Evolutionary conservation across 176 grass and related monocot genomes (phyloP), one percentile per base, ranked within the genome.

Genomic region (Metroxylon sagu): DNA sequence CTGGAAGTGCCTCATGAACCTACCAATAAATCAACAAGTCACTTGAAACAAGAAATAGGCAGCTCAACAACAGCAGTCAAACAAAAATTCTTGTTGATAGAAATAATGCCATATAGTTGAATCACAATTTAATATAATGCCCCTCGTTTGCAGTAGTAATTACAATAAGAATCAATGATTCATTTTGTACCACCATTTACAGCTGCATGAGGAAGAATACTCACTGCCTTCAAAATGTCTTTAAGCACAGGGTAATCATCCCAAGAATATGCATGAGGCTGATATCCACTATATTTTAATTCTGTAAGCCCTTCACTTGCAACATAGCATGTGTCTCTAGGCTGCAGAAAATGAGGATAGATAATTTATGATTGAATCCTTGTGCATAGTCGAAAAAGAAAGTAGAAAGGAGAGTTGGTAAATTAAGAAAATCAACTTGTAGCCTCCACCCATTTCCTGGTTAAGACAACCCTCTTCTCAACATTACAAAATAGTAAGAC

Each of bases 171-270:
- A 43, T 43, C 35, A 43, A 14, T 2, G 8, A 35, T 35, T 35
- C 6, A 35, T 43, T 43, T 7, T 43, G 12, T 35, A 8, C 35
- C 10, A 17, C 59, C 3, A 27, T 18, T 8, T 19, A 51, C 5
- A 71, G 17, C 16, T 31, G 55, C 19, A 71, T 15, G 16, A 14
- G 68, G 35, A 26, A 60, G 19, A 29, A 29, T 3, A 10, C 81
- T 70, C 77, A 98, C 84, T 16, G 23, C 60, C 55, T 83, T 80
- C 69, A 98, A 52, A 28, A 98, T 83, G 49, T 92, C 81, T 69
- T 85, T 98, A 29, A 98, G 81, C 39, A 81, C 50, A 19, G 84
- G 84, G 65, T 88, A 98, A 56, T 89, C 93, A 71, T 98, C 74
- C 87, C 93, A 92, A 69, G 87, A 83, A 71, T 98, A 65, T 4